Percentiles rank a stretch among this genome's conserved stretches.
These are phyloP conservation scores for Tolypocladium guangdongense DNA, from an alignment of 2,329 filamentous ascomycete genomes.

Conservation along the genomic window DNA sequence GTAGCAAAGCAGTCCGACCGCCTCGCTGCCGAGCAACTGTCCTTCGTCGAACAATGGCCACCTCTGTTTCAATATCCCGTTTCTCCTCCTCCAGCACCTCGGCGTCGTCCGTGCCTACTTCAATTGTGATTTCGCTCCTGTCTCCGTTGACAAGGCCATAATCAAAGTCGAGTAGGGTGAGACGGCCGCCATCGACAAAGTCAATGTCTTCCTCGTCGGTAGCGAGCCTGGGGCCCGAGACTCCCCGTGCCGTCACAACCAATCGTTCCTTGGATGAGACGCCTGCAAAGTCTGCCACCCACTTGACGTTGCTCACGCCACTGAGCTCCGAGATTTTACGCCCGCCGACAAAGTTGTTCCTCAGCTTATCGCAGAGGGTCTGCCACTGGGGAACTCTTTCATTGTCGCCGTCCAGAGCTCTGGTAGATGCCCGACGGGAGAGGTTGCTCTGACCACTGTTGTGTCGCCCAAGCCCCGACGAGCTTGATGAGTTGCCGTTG, in stretches of 20 bases:
- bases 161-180: constrained; percentile 65
- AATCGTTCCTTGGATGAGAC: constrained; percentile 44
- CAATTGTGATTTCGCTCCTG: constrained; percentile 52
- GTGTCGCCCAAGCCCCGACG: constrained; percentile 16
- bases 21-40: constrained; percentile 56
- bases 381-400: constrained; percentile 54
- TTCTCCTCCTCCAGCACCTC: constrained; percentile 63
- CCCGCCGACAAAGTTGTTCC: constrained; percentile 62
- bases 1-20: constrained; percentile 34
- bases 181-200: constrained; percentile 67
- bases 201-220: constrained; percentile 62
- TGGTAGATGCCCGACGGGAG: constrained; percentile 20
- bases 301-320: constrained; percentile 58
- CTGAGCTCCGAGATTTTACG: constrained; percentile 52
- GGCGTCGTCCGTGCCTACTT: constrained; percentile 60
- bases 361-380: constrained; percentile 52
- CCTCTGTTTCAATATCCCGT: constrained; percentile 64
- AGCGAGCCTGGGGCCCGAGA: constrained; percentile 44
- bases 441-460: constrained; percentile 16
- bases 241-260: constrained; percentile 62
- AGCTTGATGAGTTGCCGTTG: constrained; percentile 10
- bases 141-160: constrained; percentile 46
- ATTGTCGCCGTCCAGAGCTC: constrained; percentile 16
- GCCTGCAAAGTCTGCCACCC: constrained; percentile 49
- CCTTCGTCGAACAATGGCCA: constrained; percentile 65